Evolutionary conservation across 352 stramenopile genomes (phyloP).

Genomic region (Phytopythium sindhum): DNA sequence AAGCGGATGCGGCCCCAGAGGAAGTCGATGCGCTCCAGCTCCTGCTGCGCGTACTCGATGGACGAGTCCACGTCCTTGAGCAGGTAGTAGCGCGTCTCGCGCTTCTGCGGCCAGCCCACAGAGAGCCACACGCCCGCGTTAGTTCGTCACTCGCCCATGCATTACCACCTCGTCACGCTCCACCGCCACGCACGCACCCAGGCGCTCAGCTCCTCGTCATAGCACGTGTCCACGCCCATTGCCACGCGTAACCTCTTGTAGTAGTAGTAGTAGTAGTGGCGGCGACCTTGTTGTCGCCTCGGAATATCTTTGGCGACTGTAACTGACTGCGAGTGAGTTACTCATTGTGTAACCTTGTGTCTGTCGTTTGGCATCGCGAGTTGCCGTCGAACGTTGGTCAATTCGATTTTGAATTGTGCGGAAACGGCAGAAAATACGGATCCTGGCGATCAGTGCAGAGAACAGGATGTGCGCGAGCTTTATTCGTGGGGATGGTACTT

Average conservation of each 20-base stretch:
- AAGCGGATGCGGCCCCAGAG: slow-evolving; percentile 79
- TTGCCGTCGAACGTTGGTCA: no score
- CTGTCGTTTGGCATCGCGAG: no score
- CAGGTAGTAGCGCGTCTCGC: slow-evolving; percentile 56
- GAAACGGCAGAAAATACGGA: background rate
- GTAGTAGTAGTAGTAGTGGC: no score
- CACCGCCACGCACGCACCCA: slow-evolving; percentile 27
- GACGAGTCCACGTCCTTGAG: slow-evolving; percentile 51
- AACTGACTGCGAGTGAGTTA: no score
- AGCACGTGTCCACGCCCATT: slow-evolving; percentile 9
- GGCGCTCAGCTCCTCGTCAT: slow-evolving; percentile 38
- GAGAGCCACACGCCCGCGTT: background rate
- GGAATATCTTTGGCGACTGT: no score
- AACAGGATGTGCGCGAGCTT: background rate
- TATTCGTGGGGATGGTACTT: background rate
- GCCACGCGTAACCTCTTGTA: no score
- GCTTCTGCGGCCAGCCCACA: slow-evolving; percentile 30
- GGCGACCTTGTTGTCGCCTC: no score
- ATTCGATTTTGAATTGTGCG: background rate
- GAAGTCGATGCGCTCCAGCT: slow-evolving; percentile 81
- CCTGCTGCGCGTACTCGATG: slow-evolving; percentile 46
- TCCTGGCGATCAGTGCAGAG: background rate
- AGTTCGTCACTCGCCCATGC: background rate
- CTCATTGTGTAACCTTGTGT: no score
- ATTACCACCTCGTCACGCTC: no score